Conservation (phyloP, 495 filamentous ascomycete species). For the Aspergillus bridgeri region DNA sequence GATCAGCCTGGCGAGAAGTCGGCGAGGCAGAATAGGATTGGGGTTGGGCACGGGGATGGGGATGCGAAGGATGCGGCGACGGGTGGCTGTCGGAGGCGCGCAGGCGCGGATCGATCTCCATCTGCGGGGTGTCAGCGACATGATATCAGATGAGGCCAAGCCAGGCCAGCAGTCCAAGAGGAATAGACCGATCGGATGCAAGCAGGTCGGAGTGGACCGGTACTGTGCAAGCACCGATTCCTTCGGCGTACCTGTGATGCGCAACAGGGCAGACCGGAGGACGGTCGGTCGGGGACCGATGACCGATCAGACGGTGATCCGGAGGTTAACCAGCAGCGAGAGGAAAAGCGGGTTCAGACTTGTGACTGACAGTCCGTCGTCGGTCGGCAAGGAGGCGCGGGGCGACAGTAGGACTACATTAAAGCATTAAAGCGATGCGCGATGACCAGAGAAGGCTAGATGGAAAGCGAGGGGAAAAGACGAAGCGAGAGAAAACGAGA, state of each 20-base stretch:
- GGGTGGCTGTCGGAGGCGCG: constrained; percentile 17
- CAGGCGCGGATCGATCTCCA: constrained; percentile 36
- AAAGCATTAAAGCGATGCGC: too few species aligned
- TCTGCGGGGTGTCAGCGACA: constrained; percentile 27
- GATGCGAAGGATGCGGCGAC: constrained; percentile 6
- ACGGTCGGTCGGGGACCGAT: constrained; percentile 14
- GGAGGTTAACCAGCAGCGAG: background rate
- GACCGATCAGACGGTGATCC: constrained; percentile 8
- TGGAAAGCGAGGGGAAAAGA: background rate
- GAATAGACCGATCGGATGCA: background rate
- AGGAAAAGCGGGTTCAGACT: background rate
- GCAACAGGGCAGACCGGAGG: background rate
- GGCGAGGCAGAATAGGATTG: constrained; percentile 11
- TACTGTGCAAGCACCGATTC: too few species aligned
- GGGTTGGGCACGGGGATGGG: background rate
- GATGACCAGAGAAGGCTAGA: too few species aligned
- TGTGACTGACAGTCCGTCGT: too few species aligned
- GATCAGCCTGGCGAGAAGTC: constrained; percentile 13
- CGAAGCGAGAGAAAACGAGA: background rate
- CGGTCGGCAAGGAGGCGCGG: too few species aligned
- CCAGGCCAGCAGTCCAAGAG: background rate
- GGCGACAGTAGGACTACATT: too few species aligned
- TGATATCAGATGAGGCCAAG: background rate
- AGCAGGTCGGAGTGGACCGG: background rate
- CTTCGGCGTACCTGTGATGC: background rate